Percentiles rank a stretch among this genome's conserved stretches.
These are phyloP conservation scores for Barnettozyma pratensis DNA, from an alignment of 805 yeast species.

Conservation along the genomic window DNA sequence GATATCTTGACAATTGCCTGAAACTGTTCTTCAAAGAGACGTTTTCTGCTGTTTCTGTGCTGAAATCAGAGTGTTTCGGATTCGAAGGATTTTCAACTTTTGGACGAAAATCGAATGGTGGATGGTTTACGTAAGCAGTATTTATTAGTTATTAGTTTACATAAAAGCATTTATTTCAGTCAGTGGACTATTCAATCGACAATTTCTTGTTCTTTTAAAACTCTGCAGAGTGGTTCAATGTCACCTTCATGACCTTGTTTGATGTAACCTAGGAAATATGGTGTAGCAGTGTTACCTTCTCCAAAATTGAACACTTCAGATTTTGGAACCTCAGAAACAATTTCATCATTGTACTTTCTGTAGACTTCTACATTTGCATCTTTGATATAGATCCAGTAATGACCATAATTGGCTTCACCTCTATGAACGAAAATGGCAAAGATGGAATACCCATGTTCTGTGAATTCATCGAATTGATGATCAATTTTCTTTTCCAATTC, in stretches of 20 bases:
- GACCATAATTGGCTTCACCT: conserved; percentile 95
- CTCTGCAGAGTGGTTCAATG: conserved; percentile 63
- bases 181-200: not conserved
- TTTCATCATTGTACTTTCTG: conserved; percentile 92
- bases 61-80: no score
- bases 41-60: no score
- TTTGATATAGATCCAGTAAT: conserved; percentile 91
- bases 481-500: conserved; percentile 45
- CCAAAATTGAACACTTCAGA: conserved; percentile 63
- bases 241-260: conserved; percentile 52
- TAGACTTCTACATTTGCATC: conserved; percentile 65
- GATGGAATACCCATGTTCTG: conserved; percentile 66
- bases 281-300: conserved; percentile 81
- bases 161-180: no score
- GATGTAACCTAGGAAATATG: conserved; percentile 85
- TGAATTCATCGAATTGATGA: conserved; percentile 57
- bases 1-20: no score
- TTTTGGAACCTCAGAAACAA: conserved; percentile 73
- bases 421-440: conserved; percentile 93
- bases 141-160: no score
- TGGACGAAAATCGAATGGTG: no score
- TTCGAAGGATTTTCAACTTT: no score
- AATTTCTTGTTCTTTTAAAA: not conserved
- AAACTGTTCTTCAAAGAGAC: no score
- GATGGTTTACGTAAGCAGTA: no score